A percentile compares a stretch with the other conserved stretches of the same genome.
These are phyloP conservation scores for Vitis riparia DNA, from an alignment of 164 flowering plant genomes.

Conservation along the genomic window DNA sequence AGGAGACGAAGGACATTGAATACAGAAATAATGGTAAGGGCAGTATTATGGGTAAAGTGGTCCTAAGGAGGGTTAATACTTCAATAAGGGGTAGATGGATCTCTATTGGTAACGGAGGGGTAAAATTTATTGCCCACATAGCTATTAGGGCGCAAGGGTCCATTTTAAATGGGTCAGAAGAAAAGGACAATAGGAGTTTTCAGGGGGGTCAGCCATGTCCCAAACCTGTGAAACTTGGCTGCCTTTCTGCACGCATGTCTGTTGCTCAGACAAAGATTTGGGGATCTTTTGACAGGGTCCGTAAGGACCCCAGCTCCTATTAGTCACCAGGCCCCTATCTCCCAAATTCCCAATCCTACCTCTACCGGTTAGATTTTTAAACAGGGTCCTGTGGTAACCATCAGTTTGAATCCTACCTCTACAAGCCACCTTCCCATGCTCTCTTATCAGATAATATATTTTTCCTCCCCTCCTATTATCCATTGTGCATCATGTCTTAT, in stretches of 20 bases:
- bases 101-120: too few species aligned
- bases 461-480: too few species aligned
- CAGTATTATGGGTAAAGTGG: slow-evolving; percentile 14
- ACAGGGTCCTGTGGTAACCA: too few species aligned
- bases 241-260: slow-evolving; percentile 24
- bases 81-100: too few species aligned
- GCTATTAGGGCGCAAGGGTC: slow-evolving; percentile 14
- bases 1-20: slow-evolving; percentile 11
- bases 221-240: slow-evolving; percentile 21
- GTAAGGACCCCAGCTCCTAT: not conserved
- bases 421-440: too few species aligned
- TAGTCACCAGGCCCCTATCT: not conserved
- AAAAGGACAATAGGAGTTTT: slow-evolving; percentile 23
- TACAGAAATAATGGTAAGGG: slow-evolving; percentile 5
- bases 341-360: too few species aligned
- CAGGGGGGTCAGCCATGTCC: slow-evolving; percentile 11
- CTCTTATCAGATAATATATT: too few species aligned
- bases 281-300: slow-evolving; percentile 26
- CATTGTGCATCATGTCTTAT: too few species aligned
- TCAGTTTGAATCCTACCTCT: too few species aligned
- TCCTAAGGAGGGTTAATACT: slow-evolving; percentile 4
- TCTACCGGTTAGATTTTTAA: too few species aligned
- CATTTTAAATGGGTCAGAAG: slow-evolving; percentile 16
- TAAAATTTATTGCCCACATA: not conserved
- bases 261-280: slow-evolving; percentile 34